Conservation (phyloP, 2,329 filamentous ascomycete genomes). For the Huntiella savannae region DNA sequence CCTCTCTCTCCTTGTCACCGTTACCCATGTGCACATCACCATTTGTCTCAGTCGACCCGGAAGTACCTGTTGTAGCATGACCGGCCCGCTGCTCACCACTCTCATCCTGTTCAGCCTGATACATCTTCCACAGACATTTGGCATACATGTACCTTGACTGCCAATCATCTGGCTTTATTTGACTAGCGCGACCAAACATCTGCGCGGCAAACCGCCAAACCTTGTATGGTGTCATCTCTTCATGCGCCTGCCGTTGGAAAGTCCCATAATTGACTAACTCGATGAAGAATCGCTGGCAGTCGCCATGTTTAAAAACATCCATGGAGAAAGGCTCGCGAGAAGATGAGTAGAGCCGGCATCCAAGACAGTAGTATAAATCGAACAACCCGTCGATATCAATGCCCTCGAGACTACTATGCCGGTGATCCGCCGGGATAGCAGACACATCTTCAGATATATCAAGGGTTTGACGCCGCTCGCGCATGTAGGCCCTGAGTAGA, state of each 20-base stretch:
- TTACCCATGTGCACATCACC: conserved; percentile 14
- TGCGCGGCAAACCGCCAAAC: conserved; percentile 41
- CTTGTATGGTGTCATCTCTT: conserved; percentile 38
- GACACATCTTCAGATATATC: background rate
- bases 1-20: background rate
- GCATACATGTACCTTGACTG: conserved; percentile 43
- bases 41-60: background rate
- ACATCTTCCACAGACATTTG: conserved; percentile 47
- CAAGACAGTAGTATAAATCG: conserved; percentile 41
- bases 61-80: background rate
- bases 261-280: conserved; percentile 30
- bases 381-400: conserved; percentile 20
- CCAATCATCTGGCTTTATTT: conserved; percentile 35
- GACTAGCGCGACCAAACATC: conserved; percentile 36
- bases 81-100: conserved; percentile 6
- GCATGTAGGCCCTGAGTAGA: conserved; percentile 5
- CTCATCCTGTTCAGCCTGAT: conserved; percentile 22
- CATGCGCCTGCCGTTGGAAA: conserved; percentile 32
- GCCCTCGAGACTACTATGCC: conserved; percentile 1
- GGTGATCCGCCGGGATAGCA: background rate
- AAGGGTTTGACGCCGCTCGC: background rate
- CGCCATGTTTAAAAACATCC: conserved; percentile 38
- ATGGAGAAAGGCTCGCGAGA: conserved; percentile 43
- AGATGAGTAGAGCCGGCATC: conserved; percentile 41
- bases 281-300: conserved; percentile 39